Evolutionary conservation across 1,284 basidiomycete species (phyloP), one percentile per base, ranked within the genome.

Genomic region (Neolentinus lepideus): DNA sequence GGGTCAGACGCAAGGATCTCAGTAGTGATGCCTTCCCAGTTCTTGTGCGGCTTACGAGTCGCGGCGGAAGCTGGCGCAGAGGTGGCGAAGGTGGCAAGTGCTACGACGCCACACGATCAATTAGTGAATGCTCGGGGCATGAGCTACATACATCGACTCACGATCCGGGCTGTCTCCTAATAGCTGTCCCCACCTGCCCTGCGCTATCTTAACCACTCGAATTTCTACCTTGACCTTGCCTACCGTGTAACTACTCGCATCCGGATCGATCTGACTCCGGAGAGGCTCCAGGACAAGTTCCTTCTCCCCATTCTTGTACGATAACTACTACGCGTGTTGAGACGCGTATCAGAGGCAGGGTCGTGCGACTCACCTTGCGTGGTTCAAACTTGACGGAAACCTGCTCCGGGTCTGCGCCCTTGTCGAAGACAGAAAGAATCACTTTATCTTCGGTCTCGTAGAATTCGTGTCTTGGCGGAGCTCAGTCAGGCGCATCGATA

Each of bases 191-290:
- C 94, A 97, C 58, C 89, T 71, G 2, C 84, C 86, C 14, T 67
- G 70, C 0, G 70, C 77, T 57, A 76, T 72, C 71, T 94, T 94
- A 31, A 65, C 71, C 24, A 93, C 75, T 21, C 79, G 77, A 52
- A 90, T 69, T 67, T 93, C 93, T 52, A 95, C 79, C 69, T 97
- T 97, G 61, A 92, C 84, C 62, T 87, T 88, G 11, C 91, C 81
- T 14, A 94, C 84, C 2, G 83, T 81, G 69, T 75, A 88, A 22
- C 77, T 76, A 62, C 83, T 83, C 58, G 76, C 73, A 21, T 76
- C 74, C 0, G 86, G 74, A 63, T 88, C 79, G 62, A 97, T 91
- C 67, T 85, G 83, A 51, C 89, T 90, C 62, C 86, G 88, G 11
- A 97, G 76, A 11, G 93, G 94, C 56, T 88, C 80, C 22, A 94